A percentile compares a stretch with the other conserved stretches of the same genome.
phyloP scores from a whole-genome alignment of 768 basidiomycete genomes.

The Mycena alexandri region DNA sequence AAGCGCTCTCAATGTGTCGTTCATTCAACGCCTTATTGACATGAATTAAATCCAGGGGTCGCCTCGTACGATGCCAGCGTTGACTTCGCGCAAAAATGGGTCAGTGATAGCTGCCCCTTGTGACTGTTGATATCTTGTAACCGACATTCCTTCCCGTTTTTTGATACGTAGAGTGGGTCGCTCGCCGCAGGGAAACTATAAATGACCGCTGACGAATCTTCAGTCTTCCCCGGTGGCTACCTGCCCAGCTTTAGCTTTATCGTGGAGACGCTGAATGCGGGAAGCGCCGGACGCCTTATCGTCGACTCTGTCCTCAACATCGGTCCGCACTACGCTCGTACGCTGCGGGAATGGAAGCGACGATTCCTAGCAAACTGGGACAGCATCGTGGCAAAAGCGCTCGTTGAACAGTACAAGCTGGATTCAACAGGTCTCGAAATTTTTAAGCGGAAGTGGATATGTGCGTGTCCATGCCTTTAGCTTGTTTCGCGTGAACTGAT shows the following conservation, averaged over 20 bases:
- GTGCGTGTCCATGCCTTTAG: constrained; percentile 9
- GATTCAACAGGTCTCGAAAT: constrained; percentile 28
- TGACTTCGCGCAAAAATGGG: constrained; percentile 71
- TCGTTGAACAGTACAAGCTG: constrained; percentile 54
- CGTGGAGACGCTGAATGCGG: constrained; percentile 54
- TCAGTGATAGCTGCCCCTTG: constrained; percentile 22
- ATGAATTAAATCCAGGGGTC: constrained; percentile 42
- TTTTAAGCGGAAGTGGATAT: constrained; percentile 37
- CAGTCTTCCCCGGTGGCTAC: constrained; percentile 70
- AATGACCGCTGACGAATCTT: constrained; percentile 14
- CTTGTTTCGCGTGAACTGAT: neutral
- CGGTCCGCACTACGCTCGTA: constrained; percentile 72
- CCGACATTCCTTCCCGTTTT: neutral
- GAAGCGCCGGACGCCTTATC: constrained; percentile 58
- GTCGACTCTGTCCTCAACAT: constrained; percentile 68
- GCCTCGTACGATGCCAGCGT: constrained; percentile 52
- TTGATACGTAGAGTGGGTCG: constrained; percentile 20
- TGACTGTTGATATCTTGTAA: neutral
- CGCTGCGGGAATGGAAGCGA: constrained; percentile 65
- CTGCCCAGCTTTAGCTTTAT: constrained; percentile 63
- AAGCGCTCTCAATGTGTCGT: constrained; percentile 3
- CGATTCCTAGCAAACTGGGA: constrained; percentile 62
- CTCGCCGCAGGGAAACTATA: neutral
- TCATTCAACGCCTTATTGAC: neutral
- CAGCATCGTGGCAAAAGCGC: constrained; percentile 55